Percentiles rank a stretch among this genome's conserved stretches.
Evolutionary conservation across 1,284 basidiomycete genomes (phyloP).

Genomic region (Blastosporella zonata): DNA sequence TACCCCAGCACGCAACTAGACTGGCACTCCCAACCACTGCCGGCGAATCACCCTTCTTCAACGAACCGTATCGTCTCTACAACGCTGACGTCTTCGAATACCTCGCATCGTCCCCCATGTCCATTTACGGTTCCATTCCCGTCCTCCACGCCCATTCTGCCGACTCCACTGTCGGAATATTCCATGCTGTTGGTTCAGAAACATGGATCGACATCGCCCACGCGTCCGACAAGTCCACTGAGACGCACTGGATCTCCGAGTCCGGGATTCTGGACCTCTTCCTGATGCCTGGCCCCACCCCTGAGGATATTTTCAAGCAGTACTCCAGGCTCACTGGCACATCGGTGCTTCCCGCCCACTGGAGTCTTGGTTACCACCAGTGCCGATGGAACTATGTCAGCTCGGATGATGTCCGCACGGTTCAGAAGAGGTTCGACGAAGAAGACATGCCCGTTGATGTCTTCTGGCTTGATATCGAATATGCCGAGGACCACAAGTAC

Average conservation of each 20-base stretch:
- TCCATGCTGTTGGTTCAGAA: constrained; percentile 91
- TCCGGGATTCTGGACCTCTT: constrained; percentile 95
- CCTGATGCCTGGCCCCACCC: constrained; percentile 87
- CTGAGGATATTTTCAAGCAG: constrained; percentile 80
- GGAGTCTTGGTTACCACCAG: constrained; percentile 95
- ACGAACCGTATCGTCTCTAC: constrained; percentile 93
- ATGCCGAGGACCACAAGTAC: constrained; percentile 93
- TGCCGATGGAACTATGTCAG: constrained; percentile 98
- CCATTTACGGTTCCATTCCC: constrained; percentile 90
- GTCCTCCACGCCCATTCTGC: constrained; percentile 90
- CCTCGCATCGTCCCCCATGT: constrained; percentile 86
- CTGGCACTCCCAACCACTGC: constrained; percentile 86
- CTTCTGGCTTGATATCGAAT: constrained; percentile 99
- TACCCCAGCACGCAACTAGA: constrained; percentile 94
- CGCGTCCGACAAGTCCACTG: constrained; percentile 59
- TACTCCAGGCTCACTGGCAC: constrained; percentile 86
- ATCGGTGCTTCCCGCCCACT: constrained; percentile 84
- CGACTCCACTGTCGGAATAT: constrained; percentile 84
- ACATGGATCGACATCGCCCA: constrained; percentile 93
- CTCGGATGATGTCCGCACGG: constrained; percentile 85
- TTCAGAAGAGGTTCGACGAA: constrained; percentile 87
- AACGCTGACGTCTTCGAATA: constrained; percentile 99
- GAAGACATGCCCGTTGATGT: constrained; percentile 96
- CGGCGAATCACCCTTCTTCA: constrained; percentile 67
- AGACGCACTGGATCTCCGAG: constrained; percentile 97